A percentile compares a stretch with the other conserved stretches of the same genome.
These are phyloP conservation scores for Trametes meyenii DNA, from an alignment of 768 basidiomycete genomes.

Conservation along the genomic window DNA sequence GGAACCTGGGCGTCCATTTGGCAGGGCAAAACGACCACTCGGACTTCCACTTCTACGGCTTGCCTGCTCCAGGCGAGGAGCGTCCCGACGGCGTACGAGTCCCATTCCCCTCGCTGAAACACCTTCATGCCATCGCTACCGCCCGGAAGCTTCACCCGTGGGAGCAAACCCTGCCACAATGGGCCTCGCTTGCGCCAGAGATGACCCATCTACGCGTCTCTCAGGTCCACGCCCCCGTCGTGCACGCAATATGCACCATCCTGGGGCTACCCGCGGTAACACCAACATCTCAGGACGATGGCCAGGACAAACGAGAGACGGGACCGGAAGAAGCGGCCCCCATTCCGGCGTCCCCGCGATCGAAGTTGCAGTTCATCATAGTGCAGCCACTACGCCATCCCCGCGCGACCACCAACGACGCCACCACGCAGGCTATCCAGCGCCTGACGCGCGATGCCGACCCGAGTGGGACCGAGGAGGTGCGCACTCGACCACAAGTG, in stretches of 20 bases:
- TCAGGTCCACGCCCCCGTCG: slow-evolving; percentile 11
- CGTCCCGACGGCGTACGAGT: neutral
- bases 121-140: slow-evolving; percentile 16
- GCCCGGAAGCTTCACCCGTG: slow-evolving; percentile 20
- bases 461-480: neutral
- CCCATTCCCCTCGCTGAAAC: slow-evolving; percentile 15
- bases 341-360: neutral
- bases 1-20: slow-evolving; percentile 4
- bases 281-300: neutral
- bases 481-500: neutral
- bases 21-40: slow-evolving; percentile 13
- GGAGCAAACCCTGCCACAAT: slow-evolving; percentile 19
- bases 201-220: slow-evolving; percentile 18
- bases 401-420: too few species aligned
- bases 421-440: neutral
- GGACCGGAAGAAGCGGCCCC: neutral
- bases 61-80: neutral
- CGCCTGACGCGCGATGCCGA: slow-evolving; percentile 1
- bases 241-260: slow-evolving; percentile 5
- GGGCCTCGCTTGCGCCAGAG: slow-evolving; percentile 12
- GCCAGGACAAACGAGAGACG: neutral
- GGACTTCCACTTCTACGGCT: slow-evolving; percentile 19
- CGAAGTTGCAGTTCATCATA: neutral
- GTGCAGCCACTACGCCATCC: too few species aligned
- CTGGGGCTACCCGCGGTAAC: slow-evolving; percentile 1